These are phyloP conservation scores for Haplosporangium sp. DNA, from an alignment of 371 early-diverging fungal species.

Conservation along the genomic window DNA sequence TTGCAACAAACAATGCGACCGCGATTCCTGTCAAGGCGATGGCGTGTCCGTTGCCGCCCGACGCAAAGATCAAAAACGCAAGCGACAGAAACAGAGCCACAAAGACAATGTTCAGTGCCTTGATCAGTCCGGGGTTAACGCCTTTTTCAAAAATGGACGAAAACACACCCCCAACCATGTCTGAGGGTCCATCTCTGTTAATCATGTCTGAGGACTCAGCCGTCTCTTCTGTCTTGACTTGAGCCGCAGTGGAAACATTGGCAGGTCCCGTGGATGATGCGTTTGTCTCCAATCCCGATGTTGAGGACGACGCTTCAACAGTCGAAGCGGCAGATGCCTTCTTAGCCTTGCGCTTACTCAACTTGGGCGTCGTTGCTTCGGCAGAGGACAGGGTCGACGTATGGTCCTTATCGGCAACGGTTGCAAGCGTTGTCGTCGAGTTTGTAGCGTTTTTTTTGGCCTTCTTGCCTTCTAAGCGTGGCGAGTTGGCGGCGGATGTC, in stretches of 20 bases:
- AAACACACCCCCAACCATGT: slow-evolving; percentile 42
- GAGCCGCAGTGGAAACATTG: neutral
- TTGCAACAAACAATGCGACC: slow-evolving; percentile 34
- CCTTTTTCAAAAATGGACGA: slow-evolving; percentile 54
- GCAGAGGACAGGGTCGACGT: slow-evolving; percentile 23
- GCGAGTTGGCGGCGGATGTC: slow-evolving; percentile 43
- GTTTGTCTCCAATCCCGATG: neutral
- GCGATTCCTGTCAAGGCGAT: slow-evolving; percentile 51
- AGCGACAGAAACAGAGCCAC: slow-evolving; percentile 42
- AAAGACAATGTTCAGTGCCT: slow-evolving; percentile 41
- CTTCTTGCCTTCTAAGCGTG: slow-evolving; percentile 49
- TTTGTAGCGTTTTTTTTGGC: slow-evolving; percentile 32
- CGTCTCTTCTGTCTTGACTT: neutral
- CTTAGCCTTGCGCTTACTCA: slow-evolving; percentile 43
- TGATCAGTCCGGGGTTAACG: slow-evolving; percentile 51
- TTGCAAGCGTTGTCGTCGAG: neutral
- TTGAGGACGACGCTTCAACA: neutral
- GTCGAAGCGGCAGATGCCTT: slow-evolving; percentile 10
- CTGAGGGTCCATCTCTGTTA: slow-evolving; percentile 36
- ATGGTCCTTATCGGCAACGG: slow-evolving; percentile 19
- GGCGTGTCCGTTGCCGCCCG: slow-evolving; percentile 47
- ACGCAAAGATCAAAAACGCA: slow-evolving; percentile 38
- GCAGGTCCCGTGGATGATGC: neutral
- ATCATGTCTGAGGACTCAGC: slow-evolving; percentile 25
- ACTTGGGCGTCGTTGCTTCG: slow-evolving; percentile 31